phyloP scores from a whole-genome alignment of 2,329 filamentous ascomycete species.

The Fusarium brevicatenulatum region DNA sequence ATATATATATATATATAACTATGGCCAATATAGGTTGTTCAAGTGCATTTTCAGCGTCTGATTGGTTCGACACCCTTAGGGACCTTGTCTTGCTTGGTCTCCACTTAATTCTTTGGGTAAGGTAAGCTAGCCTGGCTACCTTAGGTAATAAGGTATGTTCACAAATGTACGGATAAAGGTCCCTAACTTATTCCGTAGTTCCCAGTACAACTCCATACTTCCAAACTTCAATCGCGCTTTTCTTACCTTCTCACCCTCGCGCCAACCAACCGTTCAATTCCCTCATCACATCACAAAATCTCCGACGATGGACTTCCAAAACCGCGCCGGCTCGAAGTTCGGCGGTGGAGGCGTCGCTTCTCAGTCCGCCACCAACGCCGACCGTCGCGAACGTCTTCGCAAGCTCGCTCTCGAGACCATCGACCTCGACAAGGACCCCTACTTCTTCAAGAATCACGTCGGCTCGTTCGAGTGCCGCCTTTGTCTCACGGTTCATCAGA shows the following conservation, averaged over 20 bases:
- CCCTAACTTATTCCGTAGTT: neutral
- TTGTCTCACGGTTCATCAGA: constrained; percentile 97
- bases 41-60: neutral
- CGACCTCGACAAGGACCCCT: constrained; percentile 98
- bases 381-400: constrained; percentile 94
- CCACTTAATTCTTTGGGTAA: constrained; percentile 13
- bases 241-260: constrained; percentile 30
- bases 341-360: constrained; percentile 97
- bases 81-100: neutral
- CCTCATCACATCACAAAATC: neutral
- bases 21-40: neutral
- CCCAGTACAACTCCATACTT: neutral
- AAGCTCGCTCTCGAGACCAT: constrained; percentile 99
- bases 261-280: constrained; percentile 1
- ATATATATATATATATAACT: too few relatives aligned
- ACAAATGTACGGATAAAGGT: neutral
- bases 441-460: constrained; percentile 99
- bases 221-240: constrained; percentile 28
- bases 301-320: constrained; percentile 77
- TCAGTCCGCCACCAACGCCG: constrained; percentile 91
- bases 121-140: too few relatives aligned
- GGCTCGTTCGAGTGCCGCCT: constrained; percentile 98
- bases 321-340: constrained; percentile 96
- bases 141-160: neutral
- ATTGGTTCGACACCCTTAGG: constrained; percentile 28